Evolutionary conservation across 2,329 filamentous ascomycete species (phyloP).

Genomic region (Passalora sequoiae): DNA sequence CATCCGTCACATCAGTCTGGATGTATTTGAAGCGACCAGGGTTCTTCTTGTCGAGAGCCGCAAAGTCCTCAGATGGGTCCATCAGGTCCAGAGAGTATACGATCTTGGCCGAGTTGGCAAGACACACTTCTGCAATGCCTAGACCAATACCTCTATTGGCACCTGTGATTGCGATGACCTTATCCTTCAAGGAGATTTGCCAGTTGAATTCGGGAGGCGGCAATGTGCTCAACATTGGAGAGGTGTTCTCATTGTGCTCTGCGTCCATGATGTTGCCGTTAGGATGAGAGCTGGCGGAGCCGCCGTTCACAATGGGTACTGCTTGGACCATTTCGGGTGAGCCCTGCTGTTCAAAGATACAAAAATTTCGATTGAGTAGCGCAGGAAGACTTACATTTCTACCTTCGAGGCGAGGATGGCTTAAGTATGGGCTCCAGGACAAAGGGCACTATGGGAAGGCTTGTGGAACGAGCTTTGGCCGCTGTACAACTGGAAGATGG

Average conservation of each 20-base stretch:
- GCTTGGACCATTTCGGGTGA: slow-evolving; percentile 24
- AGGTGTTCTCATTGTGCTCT: slow-evolving; percentile 20
- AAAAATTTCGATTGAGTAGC: neutral
- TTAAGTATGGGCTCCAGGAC: too few relatives aligned
- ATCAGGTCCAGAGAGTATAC: slow-evolving; percentile 31
- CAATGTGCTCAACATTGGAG: slow-evolving; percentile 37
- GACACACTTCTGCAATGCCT: slow-evolving; percentile 31
- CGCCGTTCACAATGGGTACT: slow-evolving; percentile 22
- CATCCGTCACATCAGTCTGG: slow-evolving; percentile 30
- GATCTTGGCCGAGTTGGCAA: slow-evolving; percentile 27
- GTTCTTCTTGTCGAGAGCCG: slow-evolving; percentile 25
- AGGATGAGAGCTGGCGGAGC: slow-evolving; percentile 15
- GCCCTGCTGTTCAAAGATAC: neutral
- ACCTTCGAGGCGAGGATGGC: too few relatives aligned
- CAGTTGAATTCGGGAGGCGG: slow-evolving; percentile 43
- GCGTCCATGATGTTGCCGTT: slow-evolving; percentile 17
- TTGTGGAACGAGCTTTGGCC: too few relatives aligned
- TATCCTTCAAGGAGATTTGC: slow-evolving; percentile 43
- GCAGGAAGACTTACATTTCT: neutral
- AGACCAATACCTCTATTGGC: slow-evolving; percentile 30
- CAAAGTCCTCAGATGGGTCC: slow-evolving; percentile 30
- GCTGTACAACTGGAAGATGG: too few relatives aligned
- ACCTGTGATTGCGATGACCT: slow-evolving; percentile 39
- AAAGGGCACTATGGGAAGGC: too few relatives aligned
- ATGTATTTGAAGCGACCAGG: slow-evolving; percentile 28